These are phyloP conservation scores for Penicillium sclerotigenum DNA, from an alignment of 2,329 filamentous ascomycete genomes.

Conservation along the genomic window DNA sequence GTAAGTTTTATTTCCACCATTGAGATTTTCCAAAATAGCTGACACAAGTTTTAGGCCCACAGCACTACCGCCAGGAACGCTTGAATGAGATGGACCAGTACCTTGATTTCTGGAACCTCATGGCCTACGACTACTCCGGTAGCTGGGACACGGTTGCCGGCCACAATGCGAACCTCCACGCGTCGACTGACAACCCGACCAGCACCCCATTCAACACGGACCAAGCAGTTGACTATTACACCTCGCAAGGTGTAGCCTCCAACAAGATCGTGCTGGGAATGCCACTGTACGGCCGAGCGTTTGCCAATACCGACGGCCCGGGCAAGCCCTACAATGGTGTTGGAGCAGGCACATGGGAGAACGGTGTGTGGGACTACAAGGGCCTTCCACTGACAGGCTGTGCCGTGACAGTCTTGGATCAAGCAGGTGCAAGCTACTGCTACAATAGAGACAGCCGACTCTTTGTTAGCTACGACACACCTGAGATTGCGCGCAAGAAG, in stretches of 20 bases:
- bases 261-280: constrained; percentile 82
- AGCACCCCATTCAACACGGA: constrained; percentile 76
- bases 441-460: constrained; percentile 60
- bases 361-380: constrained; percentile 86
- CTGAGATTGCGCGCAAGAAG: constrained; percentile 65
- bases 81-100: constrained; percentile 47
- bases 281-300: constrained; percentile 89
- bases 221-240: constrained; percentile 68
- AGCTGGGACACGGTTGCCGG: constrained; percentile 71
- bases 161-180: constrained; percentile 77
- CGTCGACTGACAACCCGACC: constrained; percentile 53
- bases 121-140: constrained; percentile 85
- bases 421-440: constrained; percentile 67
- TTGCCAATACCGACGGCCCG: constrained; percentile 71
- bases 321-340: constrained; percentile 68
- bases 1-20: constrained; percentile 15
- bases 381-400: constrained; percentile 68
- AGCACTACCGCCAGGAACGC: constrained; percentile 46
- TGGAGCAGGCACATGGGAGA: constrained; percentile 75
- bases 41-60: constrained; percentile 31
- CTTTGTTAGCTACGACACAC: constrained; percentile 75
- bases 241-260: constrained; percentile 58
- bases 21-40: not conserved
- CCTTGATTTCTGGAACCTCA: constrained; percentile 56
- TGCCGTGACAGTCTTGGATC: constrained; percentile 57